A percentile compares a stretch with the other conserved stretches of the same genome.
Conservation (phyloP, 768 basidiomycete species). For the Tylopilus sp. region DNA sequence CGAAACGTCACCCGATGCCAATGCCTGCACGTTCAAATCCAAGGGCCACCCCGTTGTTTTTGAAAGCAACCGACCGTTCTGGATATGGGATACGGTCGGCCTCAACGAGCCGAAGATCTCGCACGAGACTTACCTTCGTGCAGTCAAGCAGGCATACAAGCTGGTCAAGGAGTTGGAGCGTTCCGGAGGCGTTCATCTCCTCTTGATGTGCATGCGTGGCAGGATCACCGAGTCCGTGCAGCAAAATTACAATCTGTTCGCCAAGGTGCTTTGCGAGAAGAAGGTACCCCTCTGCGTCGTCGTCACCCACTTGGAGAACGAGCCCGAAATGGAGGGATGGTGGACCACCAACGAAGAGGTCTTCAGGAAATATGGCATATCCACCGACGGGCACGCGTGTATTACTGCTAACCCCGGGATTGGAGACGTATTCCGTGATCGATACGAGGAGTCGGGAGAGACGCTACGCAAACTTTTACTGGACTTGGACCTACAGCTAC, state of each 20-base stretch:
- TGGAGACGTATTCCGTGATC: conserved; percentile 18
- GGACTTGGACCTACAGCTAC: neutral
- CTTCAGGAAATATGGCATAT: conserved; percentile 32
- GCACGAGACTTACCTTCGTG: conserved; percentile 16
- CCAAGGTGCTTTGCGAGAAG: conserved; percentile 36
- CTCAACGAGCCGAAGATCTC: conserved; percentile 27
- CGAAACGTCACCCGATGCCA: conserved; percentile 28
- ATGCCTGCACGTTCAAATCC: conserved; percentile 35
- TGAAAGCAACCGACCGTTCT: conserved; percentile 11
- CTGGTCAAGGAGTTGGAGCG: conserved; percentile 32
- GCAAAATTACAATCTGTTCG: conserved; percentile 39
- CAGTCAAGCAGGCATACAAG: conserved; percentile 29
- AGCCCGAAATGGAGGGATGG: conserved; percentile 35
- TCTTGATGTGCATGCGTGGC: conserved; percentile 38
- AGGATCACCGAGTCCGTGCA: conserved; percentile 34
- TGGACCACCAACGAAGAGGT: conserved; percentile 33
- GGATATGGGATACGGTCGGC: conserved; percentile 33
- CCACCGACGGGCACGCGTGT: conserved; percentile 35
- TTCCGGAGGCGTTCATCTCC: conserved; percentile 36
- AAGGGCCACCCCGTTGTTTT: conserved; percentile 23
- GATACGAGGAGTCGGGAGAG: conserved; percentile 31
- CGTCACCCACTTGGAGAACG: conserved; percentile 38
- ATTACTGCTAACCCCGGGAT: conserved; percentile 34
- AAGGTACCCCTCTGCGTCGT: conserved; percentile 38
- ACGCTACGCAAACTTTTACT: conserved; percentile 20